Percentiles rank a stretch among this genome's conserved stretches.
Conservation (phyloP, 2,329 filamentous ascomycete genomes). For the Apiospora koreana region DNA sequence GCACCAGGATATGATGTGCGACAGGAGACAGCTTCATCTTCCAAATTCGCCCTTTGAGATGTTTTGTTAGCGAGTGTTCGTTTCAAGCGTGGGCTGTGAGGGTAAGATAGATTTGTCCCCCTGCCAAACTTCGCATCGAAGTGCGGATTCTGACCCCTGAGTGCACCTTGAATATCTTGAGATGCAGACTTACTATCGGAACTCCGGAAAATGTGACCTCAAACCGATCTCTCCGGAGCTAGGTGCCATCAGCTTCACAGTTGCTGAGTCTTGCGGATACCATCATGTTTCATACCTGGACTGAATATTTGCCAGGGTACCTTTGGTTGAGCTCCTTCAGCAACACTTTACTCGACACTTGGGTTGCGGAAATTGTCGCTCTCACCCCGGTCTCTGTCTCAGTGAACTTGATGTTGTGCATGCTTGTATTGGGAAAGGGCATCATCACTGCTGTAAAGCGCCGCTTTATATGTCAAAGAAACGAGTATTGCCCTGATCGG, state of each 20-base stretch:
- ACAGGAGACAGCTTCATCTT: background rate
- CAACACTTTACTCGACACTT: background rate
- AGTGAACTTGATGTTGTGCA: background rate
- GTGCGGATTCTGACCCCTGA: background rate
- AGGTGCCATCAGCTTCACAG: background rate
- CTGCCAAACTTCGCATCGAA: background rate
- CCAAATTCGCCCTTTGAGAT: background rate
- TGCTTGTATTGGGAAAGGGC: background rate
- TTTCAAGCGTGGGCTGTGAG: background rate
- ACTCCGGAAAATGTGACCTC: background rate
- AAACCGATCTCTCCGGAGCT: background rate
- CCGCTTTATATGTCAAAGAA: background rate
- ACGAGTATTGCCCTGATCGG: background rate
- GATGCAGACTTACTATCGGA: background rate
- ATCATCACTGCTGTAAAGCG: background rate
- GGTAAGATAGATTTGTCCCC: background rate
- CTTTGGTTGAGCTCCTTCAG: background rate
- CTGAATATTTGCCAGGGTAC: background rate
- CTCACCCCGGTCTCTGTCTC: background rate
- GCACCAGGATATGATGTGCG: background rate
- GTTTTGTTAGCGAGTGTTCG: background rate
- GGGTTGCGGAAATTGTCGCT: background rate
- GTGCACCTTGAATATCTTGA: background rate
- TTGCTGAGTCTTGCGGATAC: background rate
- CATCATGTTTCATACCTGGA: background rate